Evolutionary conservation across 306 rosid genomes (phyloP).

Genomic region (Begonia masoniana): DNA sequence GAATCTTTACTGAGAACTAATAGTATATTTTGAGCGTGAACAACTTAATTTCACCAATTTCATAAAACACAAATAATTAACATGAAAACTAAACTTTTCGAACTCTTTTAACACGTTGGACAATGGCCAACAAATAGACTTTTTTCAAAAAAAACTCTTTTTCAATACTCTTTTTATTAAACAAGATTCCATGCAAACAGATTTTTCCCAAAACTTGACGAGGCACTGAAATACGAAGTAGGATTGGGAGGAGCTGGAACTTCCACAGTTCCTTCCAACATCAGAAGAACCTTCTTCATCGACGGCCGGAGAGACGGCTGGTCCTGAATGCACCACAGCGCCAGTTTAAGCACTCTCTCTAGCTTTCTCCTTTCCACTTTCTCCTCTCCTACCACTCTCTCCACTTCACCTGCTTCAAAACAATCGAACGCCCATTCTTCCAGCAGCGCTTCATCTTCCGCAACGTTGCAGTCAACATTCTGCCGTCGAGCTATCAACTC

Average conservation of each 20-base stretch:
- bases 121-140: too few relatives aligned
- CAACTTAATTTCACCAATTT: too few relatives aligned
- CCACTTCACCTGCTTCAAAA: constrained; percentile 9
- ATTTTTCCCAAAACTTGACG: too few relatives aligned
- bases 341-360: constrained; percentile 12
- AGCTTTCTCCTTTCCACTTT: constrained; percentile 1
- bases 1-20: too few relatives aligned
- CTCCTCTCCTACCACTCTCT: constrained; percentile 1
- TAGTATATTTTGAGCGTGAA: too few relatives aligned
- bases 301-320: constrained; percentile 17
- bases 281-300: constrained; percentile 3
- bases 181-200: too few relatives aligned
- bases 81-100: too few relatives aligned
- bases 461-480: constrained; percentile 8
- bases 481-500: constrained; percentile 14
- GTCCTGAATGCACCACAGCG: constrained; percentile 19
- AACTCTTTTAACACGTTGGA: too few relatives aligned
- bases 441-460: constrained; percentile 10
- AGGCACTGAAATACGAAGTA: not conserved
- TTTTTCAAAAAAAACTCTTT: too few relatives aligned
- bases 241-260: not conserved
- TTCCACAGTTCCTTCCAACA: not conserved
- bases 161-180: too few relatives aligned
- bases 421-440: constrained; percentile 11
- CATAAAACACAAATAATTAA: too few relatives aligned